phyloP scores from a whole-genome alignment of 441 rosid species.

The Theobroma grandiflorum region DNA sequence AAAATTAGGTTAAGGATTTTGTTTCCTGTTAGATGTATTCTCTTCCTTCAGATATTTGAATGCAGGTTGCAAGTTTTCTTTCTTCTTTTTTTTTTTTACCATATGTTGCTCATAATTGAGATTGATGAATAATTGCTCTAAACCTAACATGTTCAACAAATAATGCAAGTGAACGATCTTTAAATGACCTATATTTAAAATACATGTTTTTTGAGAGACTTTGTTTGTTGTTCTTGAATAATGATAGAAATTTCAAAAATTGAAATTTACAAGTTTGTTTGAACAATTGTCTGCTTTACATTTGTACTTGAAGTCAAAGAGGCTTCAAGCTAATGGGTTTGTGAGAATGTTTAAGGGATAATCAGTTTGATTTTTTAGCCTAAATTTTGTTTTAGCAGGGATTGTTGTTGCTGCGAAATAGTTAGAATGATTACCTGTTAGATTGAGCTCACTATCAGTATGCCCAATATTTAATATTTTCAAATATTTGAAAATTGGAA shows the following conservation, averaged over 20 bases:
- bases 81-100: not conserved
- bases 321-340: not conserved
- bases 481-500: no score
- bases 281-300: conserved; percentile 1
- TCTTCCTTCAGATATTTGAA: not conserved
- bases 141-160: not conserved
- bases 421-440: no score
- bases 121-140: not conserved
- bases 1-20: not conserved
- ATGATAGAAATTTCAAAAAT: not conserved
- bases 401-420: no score
- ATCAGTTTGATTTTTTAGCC: not conserved
- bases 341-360: not conserved
- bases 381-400: not conserved
- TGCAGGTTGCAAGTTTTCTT: not conserved
- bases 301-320: conserved; percentile 1
- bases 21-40: not conserved
- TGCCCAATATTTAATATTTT: no score
- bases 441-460: no score
- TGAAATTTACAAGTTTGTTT: not conserved
- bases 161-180: not conserved
- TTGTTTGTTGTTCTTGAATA: not conserved
- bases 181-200: not conserved
- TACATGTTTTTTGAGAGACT: not conserved
- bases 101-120: conserved; percentile 6